Evolutionary conservation across 1,284 basidiomycete genomes (phyloP).

Genomic region (Malassezia vespertilionis): DNA sequence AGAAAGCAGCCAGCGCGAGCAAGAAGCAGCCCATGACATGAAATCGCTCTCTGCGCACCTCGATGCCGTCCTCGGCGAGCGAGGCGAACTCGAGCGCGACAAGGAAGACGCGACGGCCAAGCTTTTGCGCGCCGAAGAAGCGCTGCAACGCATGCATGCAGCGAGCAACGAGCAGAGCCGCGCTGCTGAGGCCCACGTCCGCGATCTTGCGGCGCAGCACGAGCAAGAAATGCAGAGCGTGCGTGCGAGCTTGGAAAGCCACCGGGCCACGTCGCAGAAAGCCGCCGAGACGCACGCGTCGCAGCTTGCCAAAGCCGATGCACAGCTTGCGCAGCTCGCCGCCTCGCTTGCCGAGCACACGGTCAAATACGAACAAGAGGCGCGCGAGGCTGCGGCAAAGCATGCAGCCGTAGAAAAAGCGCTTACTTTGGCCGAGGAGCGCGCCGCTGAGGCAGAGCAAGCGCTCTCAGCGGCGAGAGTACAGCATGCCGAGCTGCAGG

Average conservation of each 20-base stretch:
- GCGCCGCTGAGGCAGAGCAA: background rate
- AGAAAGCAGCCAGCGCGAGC: slow-evolving; percentile 13
- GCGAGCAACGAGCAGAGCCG: slow-evolving; percentile 4
- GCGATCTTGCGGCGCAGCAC: slow-evolving; percentile 12
- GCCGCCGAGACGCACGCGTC: background rate
- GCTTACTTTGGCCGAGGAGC: background rate
- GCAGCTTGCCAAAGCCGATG: background rate
- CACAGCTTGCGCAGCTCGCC: background rate
- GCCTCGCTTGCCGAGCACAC: background rate
- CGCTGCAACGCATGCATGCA: background rate
- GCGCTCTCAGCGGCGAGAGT: background rate
- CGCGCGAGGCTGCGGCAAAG: background rate
- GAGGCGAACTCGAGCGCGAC: slow-evolving; percentile 22
- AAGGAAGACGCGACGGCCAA: slow-evolving; percentile 48
- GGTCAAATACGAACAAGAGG: background rate
- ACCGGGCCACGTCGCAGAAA: background rate
- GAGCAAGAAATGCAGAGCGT: slow-evolving; percentile 10
- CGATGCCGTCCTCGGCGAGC: slow-evolving; percentile 26
- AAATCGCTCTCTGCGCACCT: slow-evolving; percentile 33
- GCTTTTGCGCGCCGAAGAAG: background rate
- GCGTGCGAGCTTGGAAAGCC: slow-evolving; percentile 1
- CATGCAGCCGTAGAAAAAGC: background rate
- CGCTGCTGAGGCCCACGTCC: slow-evolving; percentile 10
- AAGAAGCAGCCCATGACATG: slow-evolving; percentile 1
- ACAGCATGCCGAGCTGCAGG: slow-evolving; percentile 16